These are phyloP conservation scores for Pseudofabraea citricarpa DNA, from an alignment of 2,329 filamentous ascomycete species.

Conservation along the genomic window DNA sequence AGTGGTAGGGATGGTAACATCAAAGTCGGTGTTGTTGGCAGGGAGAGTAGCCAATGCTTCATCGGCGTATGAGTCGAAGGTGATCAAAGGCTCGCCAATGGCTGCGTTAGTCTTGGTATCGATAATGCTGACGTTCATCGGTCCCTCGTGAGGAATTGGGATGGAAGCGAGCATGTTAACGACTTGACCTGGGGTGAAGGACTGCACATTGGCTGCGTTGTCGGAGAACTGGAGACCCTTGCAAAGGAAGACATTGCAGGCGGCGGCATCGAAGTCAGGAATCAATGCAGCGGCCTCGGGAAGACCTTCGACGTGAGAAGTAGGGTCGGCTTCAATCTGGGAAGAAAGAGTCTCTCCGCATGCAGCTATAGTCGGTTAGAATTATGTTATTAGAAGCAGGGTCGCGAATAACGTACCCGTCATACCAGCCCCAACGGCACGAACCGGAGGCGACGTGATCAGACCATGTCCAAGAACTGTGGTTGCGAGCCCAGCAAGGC, in stretches of 20 bases:
- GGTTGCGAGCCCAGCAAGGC: conserved; percentile 12
- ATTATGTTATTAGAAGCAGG: too few species aligned
- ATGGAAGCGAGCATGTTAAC: conserved; percentile 36
- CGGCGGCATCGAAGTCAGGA: conserved; percentile 12
- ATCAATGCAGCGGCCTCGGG: conserved; percentile 30
- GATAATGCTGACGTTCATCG: conserved; percentile 50
- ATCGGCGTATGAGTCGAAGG: conserved; percentile 45
- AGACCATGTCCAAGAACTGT: conserved; percentile 38
- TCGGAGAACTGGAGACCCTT: conserved; percentile 40
- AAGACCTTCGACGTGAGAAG: conserved; percentile 27
- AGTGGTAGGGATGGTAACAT: conserved; percentile 46
- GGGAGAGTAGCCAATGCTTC: conserved; percentile 35
- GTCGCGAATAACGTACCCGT: conserved; percentile 11
- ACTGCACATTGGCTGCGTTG: conserved; percentile 38
- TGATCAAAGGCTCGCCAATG: conserved; percentile 42
- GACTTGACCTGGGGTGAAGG: conserved; percentile 36
- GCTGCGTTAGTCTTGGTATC: conserved; percentile 41
- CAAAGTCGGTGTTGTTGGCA: conserved; percentile 42
- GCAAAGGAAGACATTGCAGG: conserved; percentile 41
- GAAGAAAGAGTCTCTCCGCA: conserved; percentile 38
- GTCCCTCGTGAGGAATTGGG: conserved; percentile 45
- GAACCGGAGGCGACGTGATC: conserved; percentile 35
- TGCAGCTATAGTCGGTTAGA: too few species aligned
- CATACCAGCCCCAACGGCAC: conserved; percentile 37
- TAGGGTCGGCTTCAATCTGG: conserved; percentile 15